Conservation (phyloP, 164 flowering plant species). For the Amborella trichopoda region DNA sequence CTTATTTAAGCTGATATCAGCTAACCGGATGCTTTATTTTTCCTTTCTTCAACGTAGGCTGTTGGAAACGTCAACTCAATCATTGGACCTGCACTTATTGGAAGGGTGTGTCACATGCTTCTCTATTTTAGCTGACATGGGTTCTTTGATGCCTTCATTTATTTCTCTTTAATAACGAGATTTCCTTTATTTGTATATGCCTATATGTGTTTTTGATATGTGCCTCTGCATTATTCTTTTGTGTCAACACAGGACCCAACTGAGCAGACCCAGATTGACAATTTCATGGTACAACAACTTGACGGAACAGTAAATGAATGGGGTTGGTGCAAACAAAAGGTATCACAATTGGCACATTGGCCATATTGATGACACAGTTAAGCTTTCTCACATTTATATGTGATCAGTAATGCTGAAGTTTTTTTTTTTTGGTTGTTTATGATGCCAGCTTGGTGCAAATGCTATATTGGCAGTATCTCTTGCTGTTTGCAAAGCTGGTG, state of each 20-base stretch:
- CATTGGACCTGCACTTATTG: constrained; percentile 47
- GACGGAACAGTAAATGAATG: constrained; percentile 43
- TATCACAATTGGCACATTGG: constrained; percentile 2
- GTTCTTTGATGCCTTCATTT: not conserved
- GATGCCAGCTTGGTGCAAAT: constrained; percentile 38
- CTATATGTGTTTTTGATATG: not conserved
- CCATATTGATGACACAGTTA: too few species aligned
- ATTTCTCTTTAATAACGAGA: not conserved
- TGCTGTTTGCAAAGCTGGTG: constrained; percentile 40
- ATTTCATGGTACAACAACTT: constrained; percentile 39
- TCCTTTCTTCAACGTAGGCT: constrained; percentile 24
- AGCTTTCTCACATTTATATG: too few species aligned
- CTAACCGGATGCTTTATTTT: too few species aligned
- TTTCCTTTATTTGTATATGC: not conserved
- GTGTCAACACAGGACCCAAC: constrained; percentile 24
- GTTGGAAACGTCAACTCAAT: constrained; percentile 44
- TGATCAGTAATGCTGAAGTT: too few species aligned
- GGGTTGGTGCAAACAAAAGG: constrained; percentile 50
- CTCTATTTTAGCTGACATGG: not conserved
- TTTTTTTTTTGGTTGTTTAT: not conserved
- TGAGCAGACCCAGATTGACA: constrained; percentile 27
- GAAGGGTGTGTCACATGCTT: constrained; percentile 27
- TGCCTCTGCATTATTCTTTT: too few species aligned
- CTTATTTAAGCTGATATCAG: too few species aligned
- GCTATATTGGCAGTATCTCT: constrained; percentile 39